Conservation (phyloP, 2,329 filamentous ascomycete genomes). For the Monilinia fructigena region DNA sequence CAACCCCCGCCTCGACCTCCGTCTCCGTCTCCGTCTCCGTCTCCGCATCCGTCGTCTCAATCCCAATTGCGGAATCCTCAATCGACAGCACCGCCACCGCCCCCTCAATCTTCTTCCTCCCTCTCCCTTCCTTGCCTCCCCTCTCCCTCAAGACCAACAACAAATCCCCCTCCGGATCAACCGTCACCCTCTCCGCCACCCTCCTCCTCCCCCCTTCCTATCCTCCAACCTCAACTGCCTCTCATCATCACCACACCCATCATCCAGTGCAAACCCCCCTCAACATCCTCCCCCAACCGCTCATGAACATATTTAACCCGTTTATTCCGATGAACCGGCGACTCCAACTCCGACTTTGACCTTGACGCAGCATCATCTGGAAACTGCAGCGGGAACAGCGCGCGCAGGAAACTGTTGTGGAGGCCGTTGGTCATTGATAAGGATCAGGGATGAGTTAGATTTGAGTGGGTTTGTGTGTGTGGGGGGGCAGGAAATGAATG, state of each 20-base stretch:
- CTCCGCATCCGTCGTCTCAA: constrained; percentile 5
- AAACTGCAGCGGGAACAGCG: constrained; percentile 21
- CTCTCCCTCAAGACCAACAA: constrained; percentile 15
- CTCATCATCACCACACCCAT: background rate
- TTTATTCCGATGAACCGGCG: constrained; percentile 9
- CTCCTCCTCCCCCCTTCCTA: background rate
- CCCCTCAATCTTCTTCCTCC: background rate
- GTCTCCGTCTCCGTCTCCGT: too few species aligned
- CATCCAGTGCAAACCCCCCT: background rate
- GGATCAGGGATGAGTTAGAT: background rate
- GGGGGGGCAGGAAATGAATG: background rate
- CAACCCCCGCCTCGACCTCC: background rate
- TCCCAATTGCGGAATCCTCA: constrained; percentile 18
- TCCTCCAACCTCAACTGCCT: constrained; percentile 16
- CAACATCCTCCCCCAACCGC: background rate
- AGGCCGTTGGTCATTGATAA: constrained; percentile 15
- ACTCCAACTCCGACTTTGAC: background rate
- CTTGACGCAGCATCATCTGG: background rate
- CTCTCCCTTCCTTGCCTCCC: background rate
- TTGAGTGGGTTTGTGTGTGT: background rate
- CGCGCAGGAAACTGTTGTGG: constrained; percentile 16
- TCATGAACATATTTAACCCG: constrained; percentile 14
- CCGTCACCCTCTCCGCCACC: constrained; percentile 6
- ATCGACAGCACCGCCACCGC: background rate
- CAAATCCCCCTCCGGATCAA: constrained; percentile 21